Evolutionary conservation across 495 filamentous ascomycete genomes (phyloP).

Genomic region (Penicillium soppii): DNA sequence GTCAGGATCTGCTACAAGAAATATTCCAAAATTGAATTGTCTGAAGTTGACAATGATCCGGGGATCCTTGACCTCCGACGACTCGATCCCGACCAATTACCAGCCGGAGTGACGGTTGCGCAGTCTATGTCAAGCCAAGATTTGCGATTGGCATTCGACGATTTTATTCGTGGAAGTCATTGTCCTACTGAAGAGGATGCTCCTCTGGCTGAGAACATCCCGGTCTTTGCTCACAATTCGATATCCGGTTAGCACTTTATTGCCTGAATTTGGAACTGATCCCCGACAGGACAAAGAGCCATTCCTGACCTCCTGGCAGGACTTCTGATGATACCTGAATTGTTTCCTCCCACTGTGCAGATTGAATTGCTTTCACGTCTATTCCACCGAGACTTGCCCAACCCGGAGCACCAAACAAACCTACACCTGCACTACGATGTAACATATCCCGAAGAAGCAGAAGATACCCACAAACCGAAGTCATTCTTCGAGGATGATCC

Average conservation of each 20-base stretch:
- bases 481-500: slow-evolving; percentile 54
- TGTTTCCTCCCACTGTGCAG: slow-evolving; percentile 70
- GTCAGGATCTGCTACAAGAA: slow-evolving; percentile 66
- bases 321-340: slow-evolving; percentile 68
- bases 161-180: slow-evolving; percentile 27
- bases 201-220: slow-evolving; percentile 35
- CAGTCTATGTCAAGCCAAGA: slow-evolving; percentile 33
- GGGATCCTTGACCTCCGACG: slow-evolving; percentile 51
- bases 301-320: slow-evolving; percentile 49
- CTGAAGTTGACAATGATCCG: slow-evolving; percentile 45
- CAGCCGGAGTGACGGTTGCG: slow-evolving; percentile 23
- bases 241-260: slow-evolving; percentile 38
- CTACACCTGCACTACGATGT: slow-evolving; percentile 79
- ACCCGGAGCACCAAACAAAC: slow-evolving; percentile 77
- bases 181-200: slow-evolving; percentile 19
- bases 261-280: slow-evolving; percentile 32
- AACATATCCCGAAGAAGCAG: slow-evolving; percentile 54
- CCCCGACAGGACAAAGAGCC: slow-evolving; percentile 8
- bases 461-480: slow-evolving; percentile 5
- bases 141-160: slow-evolving; percentile 34
- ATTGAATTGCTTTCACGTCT: slow-evolving; percentile 62
- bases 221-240: slow-evolving; percentile 44
- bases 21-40: slow-evolving; percentile 47
- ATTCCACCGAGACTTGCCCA: slow-evolving; percentile 77
- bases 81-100: slow-evolving; percentile 30